phyloP scores from a whole-genome alignment of 2,329 filamentous ascomycete species.

The Trichocomaceae sp. region DNA sequence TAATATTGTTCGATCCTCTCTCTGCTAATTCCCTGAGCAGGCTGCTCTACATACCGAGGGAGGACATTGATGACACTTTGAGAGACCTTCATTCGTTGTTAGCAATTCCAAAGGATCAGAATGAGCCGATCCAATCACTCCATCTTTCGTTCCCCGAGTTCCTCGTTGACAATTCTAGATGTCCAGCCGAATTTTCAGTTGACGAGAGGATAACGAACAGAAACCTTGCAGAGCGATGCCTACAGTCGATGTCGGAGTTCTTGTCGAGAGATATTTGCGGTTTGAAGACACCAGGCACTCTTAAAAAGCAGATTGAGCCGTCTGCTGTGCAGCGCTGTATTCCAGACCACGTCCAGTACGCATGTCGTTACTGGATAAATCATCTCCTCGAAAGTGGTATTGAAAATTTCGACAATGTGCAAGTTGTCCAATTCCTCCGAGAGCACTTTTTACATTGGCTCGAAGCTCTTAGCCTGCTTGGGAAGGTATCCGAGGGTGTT shows the following conservation, averaged over 20 bases:
- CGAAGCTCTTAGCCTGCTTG: slow-evolving; percentile 17
- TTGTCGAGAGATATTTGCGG: no score
- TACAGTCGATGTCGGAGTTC: no score
- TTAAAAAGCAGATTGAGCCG: no score
- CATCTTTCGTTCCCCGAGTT: not conserved
- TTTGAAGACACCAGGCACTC: no score
- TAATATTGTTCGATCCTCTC: no score
- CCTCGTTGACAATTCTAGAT: not conserved
- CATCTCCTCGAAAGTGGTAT: slow-evolving; percentile 14
- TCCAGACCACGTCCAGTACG: slow-evolving; percentile 15
- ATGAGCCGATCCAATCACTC: not conserved
- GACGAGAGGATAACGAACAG: no score
- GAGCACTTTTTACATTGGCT: slow-evolving; percentile 20
- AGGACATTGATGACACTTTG: no score
- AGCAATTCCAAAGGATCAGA: not conserved
- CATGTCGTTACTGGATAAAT: slow-evolving; percentile 19
- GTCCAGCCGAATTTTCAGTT: no score
- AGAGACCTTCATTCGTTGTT: not conserved
- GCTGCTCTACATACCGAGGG: no score
- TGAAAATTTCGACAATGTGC: slow-evolving; percentile 9
- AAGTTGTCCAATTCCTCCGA: slow-evolving; percentile 13
- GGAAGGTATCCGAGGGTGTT: slow-evolving; percentile 10
- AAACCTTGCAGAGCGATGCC: not conserved
- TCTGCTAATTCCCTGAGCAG: no score
- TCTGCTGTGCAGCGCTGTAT: no score